These are phyloP conservation scores for Chrysanthemum makinoi DNA, from an alignment of 129 eudicot genomes.

Conservation along the genomic window DNA sequence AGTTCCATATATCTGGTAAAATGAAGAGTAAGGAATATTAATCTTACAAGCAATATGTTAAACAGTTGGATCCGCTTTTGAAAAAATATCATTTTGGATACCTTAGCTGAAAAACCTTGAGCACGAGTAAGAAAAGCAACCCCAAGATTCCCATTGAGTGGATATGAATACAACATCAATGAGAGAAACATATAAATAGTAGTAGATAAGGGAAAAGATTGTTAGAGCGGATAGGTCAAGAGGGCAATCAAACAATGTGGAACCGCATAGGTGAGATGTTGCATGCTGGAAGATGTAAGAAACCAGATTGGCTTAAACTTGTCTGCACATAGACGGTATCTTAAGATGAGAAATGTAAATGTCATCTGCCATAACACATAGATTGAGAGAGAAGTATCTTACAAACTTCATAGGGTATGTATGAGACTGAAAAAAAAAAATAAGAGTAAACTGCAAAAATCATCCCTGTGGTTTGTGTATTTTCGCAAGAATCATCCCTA, in stretches of 20 bases:
- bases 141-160: slow-evolving; percentile 89
- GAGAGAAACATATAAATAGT: slow-evolving; percentile 29
- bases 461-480: no score
- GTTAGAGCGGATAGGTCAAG: slow-evolving; percentile 73
- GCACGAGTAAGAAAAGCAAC: slow-evolving; percentile 77
- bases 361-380: background rate
- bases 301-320: slow-evolving; percentile 67
- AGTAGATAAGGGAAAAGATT: slow-evolving; percentile 54
- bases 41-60: background rate
- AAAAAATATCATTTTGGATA: background rate
- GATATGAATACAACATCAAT: slow-evolving; percentile 78
- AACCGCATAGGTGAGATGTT: slow-evolving; percentile 65
- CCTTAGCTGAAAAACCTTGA: slow-evolving; percentile 75
- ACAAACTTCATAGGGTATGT: no score
- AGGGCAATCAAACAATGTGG: slow-evolving; percentile 80
- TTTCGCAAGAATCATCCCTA: no score
- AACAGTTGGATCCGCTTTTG: no score
- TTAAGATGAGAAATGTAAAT: no score
- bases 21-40: background rate
- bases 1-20: slow-evolving; percentile 73
- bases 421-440: no score
- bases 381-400: no score
- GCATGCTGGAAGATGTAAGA: slow-evolving; percentile 77
- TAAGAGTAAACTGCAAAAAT: no score
- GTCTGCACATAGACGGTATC: slow-evolving; percentile 45